These are phyloP conservation scores for Chlorella sp. DNA, from an alignment of 139 green algal species.

Conservation along the genomic window DNA sequence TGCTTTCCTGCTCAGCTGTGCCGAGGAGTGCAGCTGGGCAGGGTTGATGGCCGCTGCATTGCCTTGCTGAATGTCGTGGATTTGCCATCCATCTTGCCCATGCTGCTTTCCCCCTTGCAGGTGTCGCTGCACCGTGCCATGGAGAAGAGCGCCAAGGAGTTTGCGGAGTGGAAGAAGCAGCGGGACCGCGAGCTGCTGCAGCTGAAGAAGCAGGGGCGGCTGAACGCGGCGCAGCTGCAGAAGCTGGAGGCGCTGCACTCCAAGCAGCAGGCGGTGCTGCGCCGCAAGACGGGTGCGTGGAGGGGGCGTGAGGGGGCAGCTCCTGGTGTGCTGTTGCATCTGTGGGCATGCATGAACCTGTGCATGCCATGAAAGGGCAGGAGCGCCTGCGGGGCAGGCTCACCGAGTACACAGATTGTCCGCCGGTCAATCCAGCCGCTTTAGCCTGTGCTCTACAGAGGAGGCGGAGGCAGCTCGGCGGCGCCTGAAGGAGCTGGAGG, in stretches of 20 bases:
- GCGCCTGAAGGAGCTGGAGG: conserved; percentile 64
- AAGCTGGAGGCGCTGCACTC: conserved; percentile 71
- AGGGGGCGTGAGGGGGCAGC: too few species aligned
- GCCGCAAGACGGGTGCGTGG: conserved; percentile 81
- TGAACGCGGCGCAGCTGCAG: conserved; percentile 68
- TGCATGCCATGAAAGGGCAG: too few species aligned
- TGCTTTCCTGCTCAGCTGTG: too few species aligned
- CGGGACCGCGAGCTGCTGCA: conserved; percentile 77
- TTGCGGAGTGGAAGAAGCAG: conserved; percentile 57
- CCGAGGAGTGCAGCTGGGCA: too few species aligned
- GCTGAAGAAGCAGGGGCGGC: conserved; percentile 63
- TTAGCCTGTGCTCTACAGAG: conserved; percentile 57
- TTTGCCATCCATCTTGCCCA: background rate
- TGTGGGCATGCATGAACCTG: too few species aligned
- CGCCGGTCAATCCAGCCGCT: too few species aligned
- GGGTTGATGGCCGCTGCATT: too few species aligned
- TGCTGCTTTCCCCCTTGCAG: conserved; percentile 48
- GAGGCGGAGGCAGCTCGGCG: conserved; percentile 85
- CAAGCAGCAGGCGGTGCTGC: conserved; percentile 90
- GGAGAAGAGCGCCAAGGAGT: conserved; percentile 62
- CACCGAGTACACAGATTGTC: too few species aligned
- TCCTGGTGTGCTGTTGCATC: too few species aligned
- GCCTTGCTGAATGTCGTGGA: background rate
- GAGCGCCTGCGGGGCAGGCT: too few species aligned
- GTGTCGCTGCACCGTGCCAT: conserved; percentile 63